Percentiles rank a stretch among this genome's conserved stretches.
Conservation (phyloP, 306 rosid species). For the Pueraria montana region DNA sequence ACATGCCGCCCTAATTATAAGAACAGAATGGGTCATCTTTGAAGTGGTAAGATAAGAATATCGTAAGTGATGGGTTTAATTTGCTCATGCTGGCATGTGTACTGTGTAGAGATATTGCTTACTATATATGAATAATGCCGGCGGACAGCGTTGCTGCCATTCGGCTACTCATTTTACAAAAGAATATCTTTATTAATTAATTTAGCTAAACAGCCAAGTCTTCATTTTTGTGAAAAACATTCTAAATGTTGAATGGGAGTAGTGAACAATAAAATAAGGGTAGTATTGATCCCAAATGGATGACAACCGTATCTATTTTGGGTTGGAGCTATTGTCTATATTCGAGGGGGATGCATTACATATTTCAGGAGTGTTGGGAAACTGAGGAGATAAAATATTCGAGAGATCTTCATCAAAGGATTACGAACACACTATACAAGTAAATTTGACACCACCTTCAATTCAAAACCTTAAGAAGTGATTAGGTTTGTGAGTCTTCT, state of each 20-base stretch:
- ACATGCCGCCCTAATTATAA: conserved; percentile 37
- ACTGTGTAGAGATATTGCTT: not conserved
- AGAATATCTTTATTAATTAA: conserved; percentile 35
- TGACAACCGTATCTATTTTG: too few relatives aligned
- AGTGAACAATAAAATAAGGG: too few relatives aligned
- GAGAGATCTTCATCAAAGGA: too few relatives aligned
- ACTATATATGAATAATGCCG: not conserved
- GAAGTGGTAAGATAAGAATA: conserved; percentile 16
- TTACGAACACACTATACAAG: too few relatives aligned
- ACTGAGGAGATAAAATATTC: too few relatives aligned
- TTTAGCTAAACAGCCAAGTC: conserved; percentile 1
- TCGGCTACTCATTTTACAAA: conserved; percentile 14
- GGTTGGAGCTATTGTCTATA: too few relatives aligned
- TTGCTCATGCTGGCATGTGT: not conserved
- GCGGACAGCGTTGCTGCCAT: not conserved
- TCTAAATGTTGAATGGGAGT: not conserved
- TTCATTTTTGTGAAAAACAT: conserved; percentile 24
- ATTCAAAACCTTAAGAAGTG: too few relatives aligned
- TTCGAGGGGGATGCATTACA: too few relatives aligned
- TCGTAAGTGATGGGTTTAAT: not conserved
- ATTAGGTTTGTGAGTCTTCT: too few relatives aligned
- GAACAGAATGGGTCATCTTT: conserved; percentile 43
- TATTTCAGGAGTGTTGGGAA: too few relatives aligned
- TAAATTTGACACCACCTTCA: too few relatives aligned
- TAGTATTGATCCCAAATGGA: too few relatives aligned